Conservation (phyloP, 495 filamentous ascomycete genomes). For the Penicillium cataractarum region DNA sequence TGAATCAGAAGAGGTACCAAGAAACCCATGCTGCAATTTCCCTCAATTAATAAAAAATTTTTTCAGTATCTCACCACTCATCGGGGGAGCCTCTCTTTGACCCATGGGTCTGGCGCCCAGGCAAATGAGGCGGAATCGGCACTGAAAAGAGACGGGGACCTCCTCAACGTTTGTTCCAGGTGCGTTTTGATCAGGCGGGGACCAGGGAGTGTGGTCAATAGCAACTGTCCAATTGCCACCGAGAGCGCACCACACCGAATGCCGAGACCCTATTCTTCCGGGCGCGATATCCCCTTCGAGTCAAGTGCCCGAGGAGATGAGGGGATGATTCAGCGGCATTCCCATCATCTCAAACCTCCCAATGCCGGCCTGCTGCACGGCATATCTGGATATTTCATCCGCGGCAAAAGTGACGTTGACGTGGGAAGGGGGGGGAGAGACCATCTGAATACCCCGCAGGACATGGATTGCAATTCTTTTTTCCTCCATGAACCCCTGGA, state of each 20-base stretch:
- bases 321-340: constrained; percentile 6
- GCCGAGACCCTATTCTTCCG: constrained; percentile 19
- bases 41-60: neutral
- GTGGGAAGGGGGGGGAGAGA: neutral
- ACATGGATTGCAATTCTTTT: neutral
- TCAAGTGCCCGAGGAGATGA: constrained; percentile 25
- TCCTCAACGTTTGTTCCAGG: neutral
- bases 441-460: neutral
- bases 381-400: neutral
- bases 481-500: constrained; percentile 1
- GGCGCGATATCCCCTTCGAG: constrained; percentile 25
- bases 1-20: neutral
- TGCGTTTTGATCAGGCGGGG: constrained; percentile 20
- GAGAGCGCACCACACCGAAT: constrained; percentile 2
- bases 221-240: constrained; percentile 14
- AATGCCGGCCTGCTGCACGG: constrained; percentile 10
- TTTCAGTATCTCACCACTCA: neutral
- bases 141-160: neutral
- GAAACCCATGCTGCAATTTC: neutral
- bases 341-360: neutral
- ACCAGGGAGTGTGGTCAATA: constrained; percentile 2
- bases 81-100: neutral
- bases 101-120: neutral
- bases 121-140: constrained; percentile 12
- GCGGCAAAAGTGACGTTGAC: neutral